These are phyloP conservation scores for Diaporthe destruens DNA, from an alignment of 2,329 filamentous ascomycete species.

Conservation along the genomic window DNA sequence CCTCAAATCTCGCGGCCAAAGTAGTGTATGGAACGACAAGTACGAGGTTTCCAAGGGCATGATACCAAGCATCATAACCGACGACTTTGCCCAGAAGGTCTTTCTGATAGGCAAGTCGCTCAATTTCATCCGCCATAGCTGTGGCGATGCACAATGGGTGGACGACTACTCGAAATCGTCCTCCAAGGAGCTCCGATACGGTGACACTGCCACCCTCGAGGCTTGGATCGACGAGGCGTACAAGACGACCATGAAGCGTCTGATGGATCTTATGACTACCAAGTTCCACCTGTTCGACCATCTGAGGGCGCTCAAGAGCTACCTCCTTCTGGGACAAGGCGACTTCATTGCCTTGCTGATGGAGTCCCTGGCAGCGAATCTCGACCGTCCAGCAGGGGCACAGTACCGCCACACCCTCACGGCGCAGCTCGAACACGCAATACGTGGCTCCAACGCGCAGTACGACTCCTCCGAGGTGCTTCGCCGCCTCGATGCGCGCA, in stretches of 20 bases:
- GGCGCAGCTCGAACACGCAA: conserved; percentile 97
- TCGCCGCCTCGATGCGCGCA: conserved; percentile 92
- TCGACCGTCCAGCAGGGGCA: conserved; percentile 94
- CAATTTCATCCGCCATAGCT: conserved; percentile 97
- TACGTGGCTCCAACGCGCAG: conserved; percentile 96
- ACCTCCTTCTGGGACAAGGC: conserved; percentile 92
- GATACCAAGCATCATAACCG: conserved; percentile 93
- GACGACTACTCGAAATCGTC: conserved; percentile 94
- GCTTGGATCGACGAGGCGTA: conserved; percentile 97
- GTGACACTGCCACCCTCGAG: conserved; percentile 91
- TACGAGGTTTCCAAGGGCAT: conserved; percentile 88
- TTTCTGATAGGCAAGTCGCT: conserved; percentile 98
- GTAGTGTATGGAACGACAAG: conserved; percentile 98
- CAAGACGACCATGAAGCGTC: conserved; percentile 95
- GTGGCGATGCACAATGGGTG: conserved; percentile 93
- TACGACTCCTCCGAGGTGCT: conserved; percentile 94
- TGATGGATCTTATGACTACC: conserved; percentile 92
- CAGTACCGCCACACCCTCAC: conserved; percentile 97
- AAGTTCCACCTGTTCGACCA: conserved; percentile 98
- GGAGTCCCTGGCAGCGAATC: conserved; percentile 92
- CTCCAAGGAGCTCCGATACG: conserved; percentile 91
- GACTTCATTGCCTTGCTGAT: conserved; percentile 98
- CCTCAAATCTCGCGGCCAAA: conserved; percentile 72
- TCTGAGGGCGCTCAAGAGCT: conserved; percentile 90
- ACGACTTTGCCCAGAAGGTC: conserved; percentile 94